Evolutionary conservation across 2,329 filamentous ascomycete genomes (phyloP), one percentile per base, ranked within the genome.

Genomic region (Penicillium capsulatum): DNA sequence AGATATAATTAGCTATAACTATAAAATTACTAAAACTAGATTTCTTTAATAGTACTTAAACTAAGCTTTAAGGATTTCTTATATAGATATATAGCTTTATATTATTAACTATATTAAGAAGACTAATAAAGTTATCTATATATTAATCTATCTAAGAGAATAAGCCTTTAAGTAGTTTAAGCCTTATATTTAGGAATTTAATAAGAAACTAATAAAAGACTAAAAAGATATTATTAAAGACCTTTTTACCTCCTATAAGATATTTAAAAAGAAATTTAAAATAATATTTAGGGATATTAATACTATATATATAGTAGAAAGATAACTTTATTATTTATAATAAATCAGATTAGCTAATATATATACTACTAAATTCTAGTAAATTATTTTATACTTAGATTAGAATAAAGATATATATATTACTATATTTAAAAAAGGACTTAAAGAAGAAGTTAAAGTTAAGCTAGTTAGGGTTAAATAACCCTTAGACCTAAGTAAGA

Each of bases 231-330:
- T n/a, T 14, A 17, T 35, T 11, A 17, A 3, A 7, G 40, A 37
- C 24, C 36, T 44, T 3, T 11, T n/a, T n/a, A n/a, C n/a, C n/a
- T n/a, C n/a, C n/a, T n/a, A n/a, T n/a, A n/a, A 13, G 11, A 6
- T 29, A 16, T 37, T 37, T 34, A n/a, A 40, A 20, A 2, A 29
- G 16, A 13, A 17, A 8, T 24, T 45, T 17, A 45, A 40, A 15
- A 17, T 10, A n/a, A 11, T 43, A 17, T 32, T 38, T 24, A 42
- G 39, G 29, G 40, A 47, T n/a, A n/a, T n/a, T n/a, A n/a, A n/a
- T n/a, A n/a, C n/a, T n/a, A n/a, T n/a, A n/a, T n/a, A n/a, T n/a
- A n/a, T n/a, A n/a, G n/a, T n/a, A n/a, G n/a, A n/a, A n/a, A n/a
- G n/a, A n/a, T n/a, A n/a, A n/a, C n/a, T n/a, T n/a, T n/a, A n/a